These are phyloP conservation scores for Russula sp. DNA, from an alignment of 768 basidiomycete genomes.

Conservation along the genomic window DNA sequence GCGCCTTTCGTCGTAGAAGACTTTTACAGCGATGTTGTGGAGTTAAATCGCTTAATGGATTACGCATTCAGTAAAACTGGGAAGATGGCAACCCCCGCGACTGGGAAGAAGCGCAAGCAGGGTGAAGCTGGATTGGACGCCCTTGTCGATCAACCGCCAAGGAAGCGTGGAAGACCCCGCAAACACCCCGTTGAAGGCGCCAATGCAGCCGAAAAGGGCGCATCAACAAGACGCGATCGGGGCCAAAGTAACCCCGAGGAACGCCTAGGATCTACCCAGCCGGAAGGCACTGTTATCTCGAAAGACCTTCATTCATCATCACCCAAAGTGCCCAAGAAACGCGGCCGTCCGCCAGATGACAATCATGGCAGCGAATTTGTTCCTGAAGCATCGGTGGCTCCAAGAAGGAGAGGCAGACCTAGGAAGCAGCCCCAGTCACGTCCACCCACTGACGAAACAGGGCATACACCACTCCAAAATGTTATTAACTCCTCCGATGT, in stretches of 20 bases:
- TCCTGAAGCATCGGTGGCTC: background rate
- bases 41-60: slow-evolving; percentile 50
- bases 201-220: slow-evolving; percentile 14
- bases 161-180: slow-evolving; percentile 42
- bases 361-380: background rate
- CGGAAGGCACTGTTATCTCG: background rate
- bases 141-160: slow-evolving; percentile 25
- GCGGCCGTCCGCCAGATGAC: slow-evolving; percentile 39
- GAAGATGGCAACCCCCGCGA: slow-evolving; percentile 8
- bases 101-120: slow-evolving; percentile 38
- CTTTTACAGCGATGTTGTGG: slow-evolving; percentile 54
- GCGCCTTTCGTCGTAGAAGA: slow-evolving; percentile 40
- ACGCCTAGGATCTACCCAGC: background rate
- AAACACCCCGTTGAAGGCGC: slow-evolving; percentile 34
- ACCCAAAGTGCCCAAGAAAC: slow-evolving; percentile 36
- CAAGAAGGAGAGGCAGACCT: slow-evolving; percentile 30
- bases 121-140: slow-evolving; percentile 33
- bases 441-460: background rate
- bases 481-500: background rate
- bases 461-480: background rate
- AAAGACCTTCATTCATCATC: slow-evolving; percentile 13
- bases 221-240: background rate
- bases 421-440: slow-evolving; percentile 21
- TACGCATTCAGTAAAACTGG: slow-evolving; percentile 40
- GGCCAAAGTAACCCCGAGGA: background rate